These are phyloP conservation scores for Hypoxylon lenormandii DNA, from an alignment of 495 filamentous ascomycete species.

Conservation along the genomic window DNA sequence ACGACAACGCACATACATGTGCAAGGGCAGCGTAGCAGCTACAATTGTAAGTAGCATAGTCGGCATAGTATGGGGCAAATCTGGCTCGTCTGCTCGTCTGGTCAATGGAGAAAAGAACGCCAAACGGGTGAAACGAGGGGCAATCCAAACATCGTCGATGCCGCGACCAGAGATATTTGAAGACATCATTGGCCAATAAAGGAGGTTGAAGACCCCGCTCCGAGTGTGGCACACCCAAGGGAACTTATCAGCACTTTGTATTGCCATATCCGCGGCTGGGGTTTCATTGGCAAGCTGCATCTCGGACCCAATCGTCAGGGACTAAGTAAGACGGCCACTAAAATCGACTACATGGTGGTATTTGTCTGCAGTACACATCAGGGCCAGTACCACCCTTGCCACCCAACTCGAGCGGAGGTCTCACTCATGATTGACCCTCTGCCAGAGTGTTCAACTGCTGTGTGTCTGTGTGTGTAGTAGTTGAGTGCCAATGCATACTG, in stretches of 20 bases:
- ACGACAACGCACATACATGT: conserved; percentile 38
- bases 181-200: conserved; percentile 35
- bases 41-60: conserved; percentile 13
- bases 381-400: conserved; percentile 38
- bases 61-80: conserved; percentile 14
- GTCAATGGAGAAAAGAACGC: background rate
- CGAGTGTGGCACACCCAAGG: conserved; percentile 33
- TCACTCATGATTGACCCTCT: too few species aligned
- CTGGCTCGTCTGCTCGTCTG: too few species aligned
- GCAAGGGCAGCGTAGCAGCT: conserved; percentile 31
- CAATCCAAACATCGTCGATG: conserved; percentile 26
- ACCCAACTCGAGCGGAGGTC: conserved; percentile 1
- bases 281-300: conserved; percentile 35
- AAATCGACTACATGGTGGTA: conserved; percentile 22
- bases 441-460: background rate
- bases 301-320: conserved; percentile 45
- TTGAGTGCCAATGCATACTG: conserved; percentile 31
- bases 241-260: conserved; percentile 39
- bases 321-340: conserved; percentile 22
- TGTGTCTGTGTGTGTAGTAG: background rate
- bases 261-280: conserved; percentile 38
- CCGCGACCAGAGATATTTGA: conserved; percentile 29
- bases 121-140: conserved; percentile 39
- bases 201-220: conserved; percentile 32
- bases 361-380: conserved; percentile 40